Evolutionary conservation across 2,329 filamentous ascomycete genomes (phyloP).

Genomic region (Madurella mycetomatis): DNA sequence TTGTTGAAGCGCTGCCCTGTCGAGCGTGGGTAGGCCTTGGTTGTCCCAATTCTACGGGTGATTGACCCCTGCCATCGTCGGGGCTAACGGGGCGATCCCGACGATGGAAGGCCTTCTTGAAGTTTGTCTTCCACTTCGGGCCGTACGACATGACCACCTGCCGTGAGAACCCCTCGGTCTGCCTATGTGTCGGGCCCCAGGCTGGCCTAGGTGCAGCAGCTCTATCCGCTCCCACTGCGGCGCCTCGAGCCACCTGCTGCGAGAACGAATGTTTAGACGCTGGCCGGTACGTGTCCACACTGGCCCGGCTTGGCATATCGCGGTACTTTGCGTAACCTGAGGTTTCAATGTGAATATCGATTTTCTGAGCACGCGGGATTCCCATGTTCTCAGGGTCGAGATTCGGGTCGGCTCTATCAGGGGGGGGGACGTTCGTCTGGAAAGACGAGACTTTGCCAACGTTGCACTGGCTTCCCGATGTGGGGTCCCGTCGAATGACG

Average conservation of each 20-base stretch:
- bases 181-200: background rate
- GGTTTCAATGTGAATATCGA: slow-evolving; percentile 50
- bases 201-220: background rate
- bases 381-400: slow-evolving; percentile 27
- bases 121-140: slow-evolving; percentile 44
- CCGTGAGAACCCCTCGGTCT: slow-evolving; percentile 43
- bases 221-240: background rate
- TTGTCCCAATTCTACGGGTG: slow-evolving; percentile 22
- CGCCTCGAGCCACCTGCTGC: slow-evolving; percentile 7
- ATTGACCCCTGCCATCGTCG: slow-evolving; percentile 1
- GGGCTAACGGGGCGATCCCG: slow-evolving; percentile 30
- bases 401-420: slow-evolving; percentile 23
- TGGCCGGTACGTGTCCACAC: slow-evolving; percentile 30
- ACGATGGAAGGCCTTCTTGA: slow-evolving; percentile 43
- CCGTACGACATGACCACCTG: slow-evolving; percentile 56
- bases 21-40: slow-evolving; percentile 28
- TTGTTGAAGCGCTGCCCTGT: slow-evolving; percentile 31
- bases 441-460: slow-evolving; percentile 60
- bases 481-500: slow-evolving; percentile 69
- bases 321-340: slow-evolving; percentile 57
- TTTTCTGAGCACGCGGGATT: slow-evolving; percentile 34
- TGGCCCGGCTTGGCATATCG: slow-evolving; percentile 40
- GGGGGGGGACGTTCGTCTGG: slow-evolving; percentile 38
- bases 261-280: slow-evolving; percentile 17
- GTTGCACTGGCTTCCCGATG: slow-evolving; percentile 69